phyloP scores from a whole-genome alignment of 129 eudicot genomes.

The carrot (Daucus carota) region DNA sequence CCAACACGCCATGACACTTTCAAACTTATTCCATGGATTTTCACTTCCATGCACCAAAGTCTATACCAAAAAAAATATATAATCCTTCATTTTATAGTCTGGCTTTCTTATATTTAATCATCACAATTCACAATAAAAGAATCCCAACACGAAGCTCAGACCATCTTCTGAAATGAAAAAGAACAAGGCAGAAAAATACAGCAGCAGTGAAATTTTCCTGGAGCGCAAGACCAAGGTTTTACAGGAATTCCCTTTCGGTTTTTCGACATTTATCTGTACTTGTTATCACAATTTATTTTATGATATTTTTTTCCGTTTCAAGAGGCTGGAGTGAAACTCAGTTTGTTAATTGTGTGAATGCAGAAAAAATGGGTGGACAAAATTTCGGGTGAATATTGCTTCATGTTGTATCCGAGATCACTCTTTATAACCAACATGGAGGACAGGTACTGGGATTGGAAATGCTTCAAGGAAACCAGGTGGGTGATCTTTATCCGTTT shows the following conservation, averaged over 20 bases:
- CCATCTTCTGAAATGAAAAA: background rate
- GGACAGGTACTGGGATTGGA: slow-evolving; percentile 11
- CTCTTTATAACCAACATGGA: background rate
- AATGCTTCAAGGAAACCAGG: slow-evolving; percentile 15
- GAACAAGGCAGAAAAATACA: background rate
- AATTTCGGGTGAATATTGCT: background rate
- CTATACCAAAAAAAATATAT: too few species aligned
- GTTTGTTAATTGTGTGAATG: background rate
- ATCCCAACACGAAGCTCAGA: background rate
- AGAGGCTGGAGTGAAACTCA: too few species aligned
- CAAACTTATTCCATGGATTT: too few species aligned
- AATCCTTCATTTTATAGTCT: too few species aligned
- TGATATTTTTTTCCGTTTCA: too few species aligned
- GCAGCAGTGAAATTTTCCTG: background rate
- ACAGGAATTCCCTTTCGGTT: background rate
- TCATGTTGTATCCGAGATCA: slow-evolving; percentile 12
- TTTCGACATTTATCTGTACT: too few species aligned
- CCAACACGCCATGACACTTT: too few species aligned
- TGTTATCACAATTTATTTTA: too few species aligned
- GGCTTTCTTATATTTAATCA: too few species aligned
- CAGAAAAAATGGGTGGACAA: slow-evolving; percentile 8
- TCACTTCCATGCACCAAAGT: too few species aligned
- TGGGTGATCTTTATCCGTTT: background rate
- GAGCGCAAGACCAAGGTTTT: background rate
- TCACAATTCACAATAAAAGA: too few species aligned